A percentile compares a stretch with the other conserved stretches of the same genome.
These are phyloP conservation scores for Monosporascus sp. DNA, from an alignment of 2,329 filamentous ascomycete species.

Conservation along the genomic window DNA sequence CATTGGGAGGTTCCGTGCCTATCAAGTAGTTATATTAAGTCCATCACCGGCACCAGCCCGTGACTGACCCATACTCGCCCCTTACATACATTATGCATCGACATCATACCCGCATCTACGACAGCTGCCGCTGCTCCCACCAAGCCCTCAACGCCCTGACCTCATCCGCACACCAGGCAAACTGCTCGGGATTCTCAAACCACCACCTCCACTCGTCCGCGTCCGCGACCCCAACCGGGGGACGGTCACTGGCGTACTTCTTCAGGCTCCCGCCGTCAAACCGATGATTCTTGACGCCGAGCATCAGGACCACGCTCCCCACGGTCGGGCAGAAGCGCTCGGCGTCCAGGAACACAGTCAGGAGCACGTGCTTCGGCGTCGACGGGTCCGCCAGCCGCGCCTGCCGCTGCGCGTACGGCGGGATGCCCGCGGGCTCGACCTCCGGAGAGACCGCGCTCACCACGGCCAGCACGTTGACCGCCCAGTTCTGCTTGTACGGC, in stretches of 20 bases:
- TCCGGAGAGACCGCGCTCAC: slow-evolving; percentile 37
- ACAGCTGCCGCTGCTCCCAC: slow-evolving; percentile 29
- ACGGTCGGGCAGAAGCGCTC: slow-evolving; percentile 40
- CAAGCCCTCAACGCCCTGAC: slow-evolving; percentile 38
- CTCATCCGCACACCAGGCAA: slow-evolving; percentile 41
- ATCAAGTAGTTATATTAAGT: too few relatives aligned
- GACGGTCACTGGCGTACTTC: slow-evolving; percentile 35
- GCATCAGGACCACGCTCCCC: slow-evolving; percentile 45
- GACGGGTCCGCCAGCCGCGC: slow-evolving; percentile 47
- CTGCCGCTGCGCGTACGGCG: slow-evolving; percentile 45
- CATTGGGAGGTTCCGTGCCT: too few relatives aligned
- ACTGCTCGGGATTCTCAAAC: slow-evolving; percentile 40
- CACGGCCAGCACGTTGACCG: slow-evolving; percentile 49
- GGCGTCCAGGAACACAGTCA: slow-evolving; percentile 51
- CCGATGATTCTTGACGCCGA: slow-evolving; percentile 52
- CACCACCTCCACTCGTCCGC: slow-evolving; percentile 35
- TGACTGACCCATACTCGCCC: too few relatives aligned
- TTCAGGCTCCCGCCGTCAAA: slow-evolving; percentile 43
- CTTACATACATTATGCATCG: too few relatives aligned
- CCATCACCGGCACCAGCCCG: too few relatives aligned
- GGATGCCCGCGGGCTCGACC: slow-evolving; percentile 43
- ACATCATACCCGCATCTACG: too few relatives aligned
- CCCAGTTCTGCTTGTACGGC: slow-evolving; percentile 54
- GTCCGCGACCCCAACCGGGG: slow-evolving; percentile 14
- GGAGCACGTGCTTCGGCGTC: slow-evolving; percentile 44